Conservation (phyloP, 345 rosid genomes). For the Firmiana major region DNA sequence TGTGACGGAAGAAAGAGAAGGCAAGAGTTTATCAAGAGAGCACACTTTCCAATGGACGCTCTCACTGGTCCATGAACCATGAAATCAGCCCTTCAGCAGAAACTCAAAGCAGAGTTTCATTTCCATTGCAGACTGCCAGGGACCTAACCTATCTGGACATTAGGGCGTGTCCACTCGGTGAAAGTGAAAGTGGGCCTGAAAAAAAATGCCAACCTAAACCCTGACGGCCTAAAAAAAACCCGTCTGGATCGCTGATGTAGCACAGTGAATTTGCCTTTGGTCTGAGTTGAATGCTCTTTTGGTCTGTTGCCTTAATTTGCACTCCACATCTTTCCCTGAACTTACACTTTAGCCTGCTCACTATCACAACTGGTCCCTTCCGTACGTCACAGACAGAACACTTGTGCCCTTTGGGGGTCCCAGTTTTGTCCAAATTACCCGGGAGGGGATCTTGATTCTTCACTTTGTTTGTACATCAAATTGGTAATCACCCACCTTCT, state of each 20-base stretch:
- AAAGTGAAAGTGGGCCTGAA: conserved; percentile 15
- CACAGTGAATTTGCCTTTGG: background rate
- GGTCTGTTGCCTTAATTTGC: conserved; percentile 27
- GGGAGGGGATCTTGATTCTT: background rate
- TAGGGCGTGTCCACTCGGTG: conserved; percentile 7
- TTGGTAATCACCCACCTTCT: background rate
- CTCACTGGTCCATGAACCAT: conserved; percentile 10
- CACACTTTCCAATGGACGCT: conserved; percentile 13
- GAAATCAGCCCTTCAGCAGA: background rate
- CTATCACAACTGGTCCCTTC: conserved; percentile 15
- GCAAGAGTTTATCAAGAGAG: background rate
- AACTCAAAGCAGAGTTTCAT: background rate
- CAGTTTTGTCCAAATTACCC: background rate
- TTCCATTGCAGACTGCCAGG: background rate
- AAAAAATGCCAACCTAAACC: background rate
- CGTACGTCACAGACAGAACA: background rate
- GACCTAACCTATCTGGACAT: background rate
- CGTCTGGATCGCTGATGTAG: conserved; percentile 9
- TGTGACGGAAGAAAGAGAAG: background rate
- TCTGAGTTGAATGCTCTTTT: conserved; percentile 2
- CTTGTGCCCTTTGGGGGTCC: background rate
- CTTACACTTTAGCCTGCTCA: background rate
- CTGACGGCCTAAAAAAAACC: background rate
- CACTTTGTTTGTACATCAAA: conserved; percentile 5
- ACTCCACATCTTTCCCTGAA: conserved; percentile 22